Conservation (phyloP, 164 flowering plant species). For the Taxillus chinensis region DNA sequence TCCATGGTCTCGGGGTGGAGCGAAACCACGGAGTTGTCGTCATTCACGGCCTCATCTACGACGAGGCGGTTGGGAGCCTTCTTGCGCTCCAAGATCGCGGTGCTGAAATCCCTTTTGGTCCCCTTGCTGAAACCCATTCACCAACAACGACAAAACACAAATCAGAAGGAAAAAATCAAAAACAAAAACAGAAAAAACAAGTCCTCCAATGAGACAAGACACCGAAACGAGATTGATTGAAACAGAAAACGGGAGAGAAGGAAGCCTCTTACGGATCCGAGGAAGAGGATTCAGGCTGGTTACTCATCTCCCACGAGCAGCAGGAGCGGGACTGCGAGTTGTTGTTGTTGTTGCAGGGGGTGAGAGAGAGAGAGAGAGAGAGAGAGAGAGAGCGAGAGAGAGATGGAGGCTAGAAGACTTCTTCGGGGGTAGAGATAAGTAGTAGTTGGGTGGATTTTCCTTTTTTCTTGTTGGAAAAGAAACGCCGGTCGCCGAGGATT, state of each 20-base stretch:
- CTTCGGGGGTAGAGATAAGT: no score
- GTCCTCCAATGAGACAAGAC: no score
- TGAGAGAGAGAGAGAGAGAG: no score
- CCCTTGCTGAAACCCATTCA: slow-evolving; percentile 35
- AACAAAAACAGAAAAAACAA: neutral
- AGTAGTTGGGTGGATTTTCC: no score
- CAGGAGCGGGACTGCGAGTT: neutral
- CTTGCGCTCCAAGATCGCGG: slow-evolving; percentile 78
- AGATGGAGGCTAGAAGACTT: no score
- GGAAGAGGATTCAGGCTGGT: neutral
- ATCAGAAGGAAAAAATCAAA: neutral
- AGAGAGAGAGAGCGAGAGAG: no score
- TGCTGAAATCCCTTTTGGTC: slow-evolving; percentile 68
- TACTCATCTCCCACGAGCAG: neutral
- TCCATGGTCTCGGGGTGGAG: slow-evolving; percentile 76
- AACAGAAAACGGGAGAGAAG: neutral
- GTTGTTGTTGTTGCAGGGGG: neutral
- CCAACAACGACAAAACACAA: neutral
- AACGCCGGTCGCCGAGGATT: no score
- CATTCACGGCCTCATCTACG: slow-evolving; percentile 70
- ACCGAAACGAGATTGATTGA: neutral
- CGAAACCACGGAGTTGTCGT: slow-evolving; percentile 77
- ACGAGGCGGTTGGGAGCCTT: slow-evolving; percentile 73
- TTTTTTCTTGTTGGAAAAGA: no score
- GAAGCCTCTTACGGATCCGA: neutral